Conservation (phyloP, 2,329 filamentous ascomycete genomes). For the Akanthomyces lecanii region DNA sequence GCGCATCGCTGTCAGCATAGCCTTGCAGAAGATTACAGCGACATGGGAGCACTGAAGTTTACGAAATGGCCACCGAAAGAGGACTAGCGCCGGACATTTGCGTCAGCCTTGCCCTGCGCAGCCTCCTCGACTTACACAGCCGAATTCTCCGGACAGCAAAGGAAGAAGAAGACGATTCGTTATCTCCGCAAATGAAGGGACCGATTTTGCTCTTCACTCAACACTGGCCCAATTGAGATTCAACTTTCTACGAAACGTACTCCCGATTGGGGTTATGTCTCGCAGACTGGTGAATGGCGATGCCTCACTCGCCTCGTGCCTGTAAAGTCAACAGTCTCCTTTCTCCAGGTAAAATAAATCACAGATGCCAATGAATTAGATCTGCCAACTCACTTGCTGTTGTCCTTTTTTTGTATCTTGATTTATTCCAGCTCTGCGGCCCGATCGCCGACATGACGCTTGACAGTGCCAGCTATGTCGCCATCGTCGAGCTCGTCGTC, state of each 20-base stretch:
- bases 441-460: slow-evolving; percentile 13
- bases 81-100: slow-evolving; percentile 1
- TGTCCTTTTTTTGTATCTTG: too few species aligned
- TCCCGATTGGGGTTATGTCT: slow-evolving; percentile 1
- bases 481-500: too few species aligned
- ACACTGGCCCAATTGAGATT: not conserved
- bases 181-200: not conserved
- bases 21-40: too few species aligned
- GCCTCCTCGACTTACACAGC: not conserved
- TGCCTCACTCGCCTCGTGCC: not conserved
- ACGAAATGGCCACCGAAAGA: slow-evolving; percentile 20
- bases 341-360: not conserved
- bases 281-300: not conserved
- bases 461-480: not conserved
- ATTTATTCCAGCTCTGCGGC: too few species aligned
- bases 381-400: too few species aligned
- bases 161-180: not conserved
- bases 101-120: not conserved
- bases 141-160: not conserved
- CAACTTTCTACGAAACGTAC: not conserved
- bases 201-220: not conserved
- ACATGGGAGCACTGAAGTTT: not conserved
- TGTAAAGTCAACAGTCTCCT: not conserved
- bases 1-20: too few species aligned
- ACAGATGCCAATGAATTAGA: not conserved